Evolutionary conservation across 2,329 filamentous ascomycete genomes (phyloP).

Genomic region (Myriosclerotinia duriaeana): DNA sequence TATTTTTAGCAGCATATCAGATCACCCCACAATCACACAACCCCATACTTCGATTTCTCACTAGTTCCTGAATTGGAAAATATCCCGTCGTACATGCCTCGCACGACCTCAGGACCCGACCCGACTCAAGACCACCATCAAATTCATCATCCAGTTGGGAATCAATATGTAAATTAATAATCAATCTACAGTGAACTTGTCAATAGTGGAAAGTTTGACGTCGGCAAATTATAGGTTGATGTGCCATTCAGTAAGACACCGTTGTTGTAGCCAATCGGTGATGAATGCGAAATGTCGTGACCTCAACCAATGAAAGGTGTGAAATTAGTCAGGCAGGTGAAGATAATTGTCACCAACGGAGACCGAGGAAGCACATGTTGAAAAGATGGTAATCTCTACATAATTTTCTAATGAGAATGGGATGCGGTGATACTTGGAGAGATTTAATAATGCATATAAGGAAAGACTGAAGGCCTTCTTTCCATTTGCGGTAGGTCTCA

Average conservation of each 20-base stretch:
- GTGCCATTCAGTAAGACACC: background rate
- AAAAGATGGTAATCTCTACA: background rate
- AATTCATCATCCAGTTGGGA: background rate
- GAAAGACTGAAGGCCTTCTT: background rate
- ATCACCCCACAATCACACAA: background rate
- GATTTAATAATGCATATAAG: background rate
- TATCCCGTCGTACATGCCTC: background rate
- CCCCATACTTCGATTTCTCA: background rate
- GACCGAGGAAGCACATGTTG: slow-evolving; percentile 7
- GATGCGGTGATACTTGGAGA: background rate
- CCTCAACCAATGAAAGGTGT: background rate
- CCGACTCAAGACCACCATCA: background rate
- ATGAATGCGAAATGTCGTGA: background rate
- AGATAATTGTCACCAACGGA: background rate
- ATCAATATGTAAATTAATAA: background rate
- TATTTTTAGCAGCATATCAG: background rate
- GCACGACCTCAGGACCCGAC: background rate
- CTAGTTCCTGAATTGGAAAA: background rate
- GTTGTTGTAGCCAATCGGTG: background rate
- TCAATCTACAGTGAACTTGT: background rate
- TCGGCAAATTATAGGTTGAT: background rate
- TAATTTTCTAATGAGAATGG: background rate
- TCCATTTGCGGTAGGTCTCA: background rate
- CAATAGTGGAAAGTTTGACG: background rate
- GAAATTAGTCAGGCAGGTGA: background rate